Conservation (phyloP, 2,329 filamentous ascomycete species). For the Colletotrichum orbiculare region DNA sequence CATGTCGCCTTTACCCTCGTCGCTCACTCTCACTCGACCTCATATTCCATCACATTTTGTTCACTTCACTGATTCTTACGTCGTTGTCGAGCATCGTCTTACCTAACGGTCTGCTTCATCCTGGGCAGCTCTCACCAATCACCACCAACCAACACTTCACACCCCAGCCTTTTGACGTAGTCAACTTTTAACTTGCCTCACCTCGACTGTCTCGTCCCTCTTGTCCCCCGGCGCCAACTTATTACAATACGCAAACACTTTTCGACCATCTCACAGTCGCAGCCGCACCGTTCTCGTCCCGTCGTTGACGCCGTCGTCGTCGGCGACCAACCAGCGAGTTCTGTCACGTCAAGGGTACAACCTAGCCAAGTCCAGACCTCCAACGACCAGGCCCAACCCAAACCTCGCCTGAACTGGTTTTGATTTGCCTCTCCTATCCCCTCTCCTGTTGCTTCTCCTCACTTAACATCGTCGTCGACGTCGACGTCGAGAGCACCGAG, state of each 20-base stretch:
- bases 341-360: constrained; percentile 10
- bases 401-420: neutral
- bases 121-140: too few species aligned
- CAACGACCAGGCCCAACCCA: neutral
- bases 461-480: neutral
- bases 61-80: too few species aligned
- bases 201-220: neutral
- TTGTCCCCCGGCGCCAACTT: constrained; percentile 17
- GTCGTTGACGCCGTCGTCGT: neutral
- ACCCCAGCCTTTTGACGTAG: neutral
- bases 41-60: too few species aligned
- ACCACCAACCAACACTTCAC: neutral
- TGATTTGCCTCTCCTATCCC: neutral
- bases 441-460: neutral
- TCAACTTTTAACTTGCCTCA: neutral
- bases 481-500: neutral
- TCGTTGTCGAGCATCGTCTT: too few species aligned
- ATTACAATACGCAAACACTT: too few species aligned
- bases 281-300: constrained; percentile 1
- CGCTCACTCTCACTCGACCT: too few species aligned
- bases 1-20: too few species aligned
- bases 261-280: neutral
- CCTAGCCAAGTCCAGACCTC: constrained; percentile 8
- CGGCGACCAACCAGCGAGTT: constrained; percentile 17
- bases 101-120: too few species aligned